A percentile compares a stretch with the other conserved stretches of the same genome.
phyloP scores from a whole-genome alignment of 2,329 filamentous ascomycete species.

The Xenosphaeropsis pyriputrescens region DNA sequence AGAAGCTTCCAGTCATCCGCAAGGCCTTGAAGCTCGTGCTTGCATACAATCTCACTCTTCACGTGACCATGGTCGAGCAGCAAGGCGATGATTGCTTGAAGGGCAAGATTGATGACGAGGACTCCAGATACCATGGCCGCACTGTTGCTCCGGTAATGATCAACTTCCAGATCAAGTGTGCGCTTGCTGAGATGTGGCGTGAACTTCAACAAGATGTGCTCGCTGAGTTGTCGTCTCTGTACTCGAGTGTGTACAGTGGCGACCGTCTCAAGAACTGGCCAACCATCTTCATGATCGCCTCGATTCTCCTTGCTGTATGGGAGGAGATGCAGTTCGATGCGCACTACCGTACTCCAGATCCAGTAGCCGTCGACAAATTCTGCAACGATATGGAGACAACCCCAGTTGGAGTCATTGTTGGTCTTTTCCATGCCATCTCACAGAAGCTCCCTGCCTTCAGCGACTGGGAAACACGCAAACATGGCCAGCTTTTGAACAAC shows the following conservation, averaged over 20 bases:
- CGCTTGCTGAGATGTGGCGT: constrained; percentile 95
- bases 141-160: constrained; percentile 95
- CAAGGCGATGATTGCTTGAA: constrained; percentile 61
- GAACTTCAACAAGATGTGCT: constrained; percentile 92
- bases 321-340: constrained; percentile 98
- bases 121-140: constrained; percentile 80
- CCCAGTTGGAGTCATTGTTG: constrained; percentile 90
- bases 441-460: constrained; percentile 87
- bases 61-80: constrained; percentile 89
- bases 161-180: constrained; percentile 98
- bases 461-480: constrained; percentile 87
- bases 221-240: constrained; percentile 80
- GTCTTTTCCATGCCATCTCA: constrained; percentile 93
- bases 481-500: constrained; percentile 81
- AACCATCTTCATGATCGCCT: constrained; percentile 94
- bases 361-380: constrained; percentile 79
- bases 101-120: constrained; percentile 74
- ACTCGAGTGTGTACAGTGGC: constrained; percentile 95
- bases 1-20: constrained; percentile 77
- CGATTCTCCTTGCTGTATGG: constrained; percentile 87
- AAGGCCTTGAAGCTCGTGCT: constrained; percentile 92
- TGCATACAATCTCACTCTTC: constrained; percentile 87
- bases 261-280: constrained; percentile 99
- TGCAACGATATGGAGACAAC: constrained; percentile 94
- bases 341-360: constrained; percentile 84